These are phyloP conservation scores for Microdochium paspali DNA, from an alignment of 2,329 filamentous ascomycete genomes.

Conservation along the genomic window DNA sequence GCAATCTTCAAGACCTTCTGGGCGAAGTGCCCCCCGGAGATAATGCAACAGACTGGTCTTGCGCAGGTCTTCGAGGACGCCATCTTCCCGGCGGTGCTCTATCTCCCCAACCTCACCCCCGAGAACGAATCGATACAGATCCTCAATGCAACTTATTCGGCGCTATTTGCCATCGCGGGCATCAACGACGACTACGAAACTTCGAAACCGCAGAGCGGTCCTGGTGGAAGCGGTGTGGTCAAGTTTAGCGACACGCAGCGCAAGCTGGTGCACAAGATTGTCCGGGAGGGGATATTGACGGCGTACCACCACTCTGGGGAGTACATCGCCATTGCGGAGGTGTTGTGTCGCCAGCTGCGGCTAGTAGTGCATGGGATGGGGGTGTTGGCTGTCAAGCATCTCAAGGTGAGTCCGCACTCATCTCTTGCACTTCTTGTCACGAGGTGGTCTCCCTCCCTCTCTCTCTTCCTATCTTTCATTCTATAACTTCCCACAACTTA, in stretches of 20 bases:
- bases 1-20: slow-evolving; percentile 45
- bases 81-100: slow-evolving; percentile 62
- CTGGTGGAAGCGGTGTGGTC: too few relatives aligned
- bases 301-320: slow-evolving; percentile 50
- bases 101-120: slow-evolving; percentile 68
- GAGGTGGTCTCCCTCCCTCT: slow-evolving; percentile 9
- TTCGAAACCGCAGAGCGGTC: slow-evolving; percentile 1
- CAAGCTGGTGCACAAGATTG: slow-evolving; percentile 40
- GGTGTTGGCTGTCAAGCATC: slow-evolving; percentile 55
- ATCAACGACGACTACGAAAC: slow-evolving; percentile 11
- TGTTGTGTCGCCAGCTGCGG: slow-evolving; percentile 42
- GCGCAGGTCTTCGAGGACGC: slow-evolving; percentile 59
- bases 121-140: slow-evolving; percentile 59
- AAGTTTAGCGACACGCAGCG: slow-evolving; percentile 8
- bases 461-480: background rate
- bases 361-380: slow-evolving; percentile 46
- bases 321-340: slow-evolving; percentile 44
- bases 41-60: slow-evolving; percentile 55
- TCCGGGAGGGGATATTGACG: slow-evolving; percentile 46
- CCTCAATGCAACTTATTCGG: slow-evolving; percentile 55
- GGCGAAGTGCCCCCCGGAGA: slow-evolving; percentile 34
- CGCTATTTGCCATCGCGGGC: slow-evolving; percentile 49
- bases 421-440: slow-evolving; percentile 20
- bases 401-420: slow-evolving; percentile 42
- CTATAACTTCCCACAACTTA: background rate